These are phyloP conservation scores for Lyophyllum atratum DNA, from an alignment of 768 basidiomycete genomes.

Conservation along the genomic window DNA sequence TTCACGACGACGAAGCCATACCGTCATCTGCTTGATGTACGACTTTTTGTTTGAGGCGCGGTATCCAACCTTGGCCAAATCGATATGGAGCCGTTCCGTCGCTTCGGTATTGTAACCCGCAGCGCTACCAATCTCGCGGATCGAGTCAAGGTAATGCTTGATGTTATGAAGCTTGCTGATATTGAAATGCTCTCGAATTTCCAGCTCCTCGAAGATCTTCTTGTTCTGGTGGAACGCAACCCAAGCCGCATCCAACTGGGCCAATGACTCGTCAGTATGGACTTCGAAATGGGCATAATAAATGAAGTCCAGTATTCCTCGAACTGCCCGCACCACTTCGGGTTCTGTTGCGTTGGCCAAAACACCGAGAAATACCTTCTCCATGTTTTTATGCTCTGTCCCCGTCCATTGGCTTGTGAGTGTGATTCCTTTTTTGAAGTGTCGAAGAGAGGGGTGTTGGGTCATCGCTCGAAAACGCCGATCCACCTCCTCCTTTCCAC, in stretches of 20 bases:
- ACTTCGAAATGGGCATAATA: slow-evolving; percentile 31
- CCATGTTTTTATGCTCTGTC: slow-evolving; percentile 31
- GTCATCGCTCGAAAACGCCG: slow-evolving; percentile 28
- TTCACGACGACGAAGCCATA: slow-evolving; percentile 26
- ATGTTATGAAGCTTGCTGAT: slow-evolving; percentile 39
- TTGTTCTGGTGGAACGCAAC: slow-evolving; percentile 33
- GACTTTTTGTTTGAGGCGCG: slow-evolving; percentile 29
- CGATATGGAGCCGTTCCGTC: slow-evolving; percentile 25
- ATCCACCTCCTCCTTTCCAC: slow-evolving; percentile 29
- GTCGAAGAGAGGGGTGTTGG: slow-evolving; percentile 22
- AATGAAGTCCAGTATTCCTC: slow-evolving; percentile 22
- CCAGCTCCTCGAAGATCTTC: slow-evolving; percentile 26
- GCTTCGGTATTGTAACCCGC: slow-evolving; percentile 37
- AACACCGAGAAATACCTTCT: slow-evolving; percentile 30
- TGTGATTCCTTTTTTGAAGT: slow-evolving; percentile 44
- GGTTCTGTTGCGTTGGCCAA: slow-evolving; percentile 33
- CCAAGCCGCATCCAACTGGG: slow-evolving; percentile 22
- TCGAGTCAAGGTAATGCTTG: slow-evolving; percentile 30
- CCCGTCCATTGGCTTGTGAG: slow-evolving; percentile 37
- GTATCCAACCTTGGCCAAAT: slow-evolving; percentile 34
- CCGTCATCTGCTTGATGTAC: slow-evolving; percentile 38
- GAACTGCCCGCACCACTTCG: slow-evolving; percentile 20
- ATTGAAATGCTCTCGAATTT: slow-evolving; percentile 33
- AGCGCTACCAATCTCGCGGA: slow-evolving; percentile 23
- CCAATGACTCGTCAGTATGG: slow-evolving; percentile 29